phyloP scores from a whole-genome alignment of 192 early-diverging fungal species.

The Linnemannia zychae region DNA sequence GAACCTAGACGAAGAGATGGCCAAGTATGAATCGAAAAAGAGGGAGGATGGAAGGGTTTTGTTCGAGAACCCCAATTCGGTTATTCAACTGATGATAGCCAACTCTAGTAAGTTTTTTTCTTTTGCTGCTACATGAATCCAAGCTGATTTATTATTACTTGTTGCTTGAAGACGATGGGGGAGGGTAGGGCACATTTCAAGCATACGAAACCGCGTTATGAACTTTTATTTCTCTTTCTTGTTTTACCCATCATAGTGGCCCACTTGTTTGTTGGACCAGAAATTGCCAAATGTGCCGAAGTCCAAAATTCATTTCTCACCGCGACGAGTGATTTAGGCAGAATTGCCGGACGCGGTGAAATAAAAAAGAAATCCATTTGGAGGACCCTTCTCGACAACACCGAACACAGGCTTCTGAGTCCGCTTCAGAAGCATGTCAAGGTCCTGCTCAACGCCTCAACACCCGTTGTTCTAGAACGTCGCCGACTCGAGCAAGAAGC shows the following conservation, averaged over 20 bases:
- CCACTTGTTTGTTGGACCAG: constrained; percentile 35
- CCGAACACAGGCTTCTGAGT: constrained; percentile 13
- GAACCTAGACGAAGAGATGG: constrained; percentile 32
- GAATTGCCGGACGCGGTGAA: background rate
- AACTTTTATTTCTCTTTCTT: background rate
- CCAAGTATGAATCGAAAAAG: background rate
- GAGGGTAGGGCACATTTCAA: too few species aligned
- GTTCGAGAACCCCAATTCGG: constrained; percentile 13
- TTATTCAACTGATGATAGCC: constrained; percentile 49
- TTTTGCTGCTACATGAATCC: background rate
- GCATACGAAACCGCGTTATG: background rate
- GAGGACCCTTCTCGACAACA: background rate
- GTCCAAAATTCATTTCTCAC: constrained; percentile 40
- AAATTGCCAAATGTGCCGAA: constrained; percentile 30
- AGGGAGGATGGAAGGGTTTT: constrained; percentile 21
- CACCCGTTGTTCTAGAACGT: constrained; percentile 36
- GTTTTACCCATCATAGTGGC: constrained; percentile 24
- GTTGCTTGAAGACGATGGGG: too few species aligned
- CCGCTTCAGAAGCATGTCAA: constrained; percentile 32
- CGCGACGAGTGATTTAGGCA: constrained; percentile 28
- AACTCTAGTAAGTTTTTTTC: constrained; percentile 43
- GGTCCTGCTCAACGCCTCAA: constrained; percentile 14
- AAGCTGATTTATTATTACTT: background rate
- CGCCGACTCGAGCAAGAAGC: constrained; percentile 33
- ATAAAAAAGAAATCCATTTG: constrained; percentile 6